Evolutionary conservation across 495 filamentous ascomycete species (phyloP).

Genomic region (Neurospora discreta): DNA sequence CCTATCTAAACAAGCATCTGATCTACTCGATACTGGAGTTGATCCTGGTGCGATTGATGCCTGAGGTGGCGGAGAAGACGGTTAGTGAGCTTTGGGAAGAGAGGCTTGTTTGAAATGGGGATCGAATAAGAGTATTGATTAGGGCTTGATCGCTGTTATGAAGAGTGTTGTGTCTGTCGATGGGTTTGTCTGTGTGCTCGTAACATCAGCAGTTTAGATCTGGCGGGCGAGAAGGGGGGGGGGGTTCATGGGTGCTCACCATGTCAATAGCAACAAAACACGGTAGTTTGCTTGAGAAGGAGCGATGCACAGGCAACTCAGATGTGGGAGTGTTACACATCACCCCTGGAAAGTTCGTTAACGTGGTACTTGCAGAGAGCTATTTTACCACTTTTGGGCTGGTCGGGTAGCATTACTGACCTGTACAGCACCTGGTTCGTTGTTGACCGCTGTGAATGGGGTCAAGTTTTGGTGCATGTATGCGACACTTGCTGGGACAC

Average conservation of each 20-base stretch:
- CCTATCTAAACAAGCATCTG: conserved; percentile 84
- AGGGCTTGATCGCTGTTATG: not conserved
- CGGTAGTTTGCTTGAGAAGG: not conserved
- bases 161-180: not conserved
- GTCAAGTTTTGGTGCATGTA: not conserved
- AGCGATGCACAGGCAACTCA: not conserved
- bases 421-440: not conserved
- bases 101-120: conserved; percentile 40
- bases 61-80: conserved; percentile 69
- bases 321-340: not conserved
- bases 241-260: not conserved
- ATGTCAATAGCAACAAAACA: not conserved
- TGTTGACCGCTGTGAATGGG: not conserved
- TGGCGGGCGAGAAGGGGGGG: not conserved
- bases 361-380: too few species aligned
- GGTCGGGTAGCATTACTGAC: too few species aligned
- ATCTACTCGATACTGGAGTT: conserved; percentile 69
- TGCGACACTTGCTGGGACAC: not conserved
- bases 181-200: not conserved
- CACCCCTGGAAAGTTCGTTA: too few species aligned
- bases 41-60: conserved; percentile 64
- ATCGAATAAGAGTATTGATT: not conserved
- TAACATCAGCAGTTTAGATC: not conserved
- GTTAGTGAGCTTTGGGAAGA: conserved; percentile 62
- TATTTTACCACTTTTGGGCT: too few species aligned